These are phyloP conservation scores for Silybum marianum DNA, from an alignment of 129 eudicot genomes.

Conservation along the genomic window DNA sequence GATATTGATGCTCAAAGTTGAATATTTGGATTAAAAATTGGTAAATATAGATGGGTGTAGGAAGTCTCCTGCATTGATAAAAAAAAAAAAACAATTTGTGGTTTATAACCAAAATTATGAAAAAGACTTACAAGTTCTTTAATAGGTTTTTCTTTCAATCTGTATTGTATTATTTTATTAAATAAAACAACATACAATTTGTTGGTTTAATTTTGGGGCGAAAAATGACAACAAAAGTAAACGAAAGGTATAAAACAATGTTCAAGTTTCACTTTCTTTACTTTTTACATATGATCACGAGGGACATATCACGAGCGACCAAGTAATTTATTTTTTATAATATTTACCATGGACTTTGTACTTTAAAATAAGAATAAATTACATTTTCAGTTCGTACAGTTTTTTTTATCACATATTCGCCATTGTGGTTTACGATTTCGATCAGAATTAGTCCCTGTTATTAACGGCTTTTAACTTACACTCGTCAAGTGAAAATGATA, in stretches of 20 bases:
- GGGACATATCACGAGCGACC: not conserved
- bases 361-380: not conserved
- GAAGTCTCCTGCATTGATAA: no score
- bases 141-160: no score
- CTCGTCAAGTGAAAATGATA: not conserved
- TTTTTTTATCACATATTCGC: not conserved
- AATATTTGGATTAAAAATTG: no score
- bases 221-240: not conserved
- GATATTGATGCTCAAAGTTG: no score
- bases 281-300: slow-evolving; percentile 14
- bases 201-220: not conserved
- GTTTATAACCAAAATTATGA: no score
- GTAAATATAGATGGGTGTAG: no score
- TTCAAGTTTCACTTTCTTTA: not conserved
- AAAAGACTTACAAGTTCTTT: no score
- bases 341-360: not conserved
- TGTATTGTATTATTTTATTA: no score
- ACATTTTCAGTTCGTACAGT: not conserved
- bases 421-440: not conserved
- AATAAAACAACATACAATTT: not conserved
- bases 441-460: not conserved
- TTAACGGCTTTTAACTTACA: not conserved
- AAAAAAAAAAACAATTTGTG: no score
- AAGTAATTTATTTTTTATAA: not conserved
- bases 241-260: not conserved